Evolutionary conservation across 2,329 filamentous ascomycete genomes (phyloP).

Genomic region (Chalaropsis thielavioides): DNA sequence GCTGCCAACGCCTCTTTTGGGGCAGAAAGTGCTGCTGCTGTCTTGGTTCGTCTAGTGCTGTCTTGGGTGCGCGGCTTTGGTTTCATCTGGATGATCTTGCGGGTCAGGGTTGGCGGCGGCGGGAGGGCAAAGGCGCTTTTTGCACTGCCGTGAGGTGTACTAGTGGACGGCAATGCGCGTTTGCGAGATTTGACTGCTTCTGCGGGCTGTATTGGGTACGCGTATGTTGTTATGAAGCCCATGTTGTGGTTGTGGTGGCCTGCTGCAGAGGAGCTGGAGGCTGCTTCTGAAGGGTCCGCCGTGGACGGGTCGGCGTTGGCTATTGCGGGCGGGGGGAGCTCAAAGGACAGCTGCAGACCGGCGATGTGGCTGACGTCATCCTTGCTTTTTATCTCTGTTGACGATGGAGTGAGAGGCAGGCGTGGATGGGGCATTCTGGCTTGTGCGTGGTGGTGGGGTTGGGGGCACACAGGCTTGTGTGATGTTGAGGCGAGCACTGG

Average conservation of each 20-base stretch:
- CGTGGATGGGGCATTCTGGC: slow-evolving; percentile 47
- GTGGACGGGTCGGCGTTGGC: slow-evolving; percentile 31
- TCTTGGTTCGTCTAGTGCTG: slow-evolving; percentile 10
- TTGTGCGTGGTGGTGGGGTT: not conserved
- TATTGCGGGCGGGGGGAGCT: slow-evolving; percentile 64
- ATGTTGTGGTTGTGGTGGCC: not conserved
- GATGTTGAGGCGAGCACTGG: not conserved
- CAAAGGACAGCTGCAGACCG: slow-evolving; percentile 53
- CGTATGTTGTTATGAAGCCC: slow-evolving; percentile 19
- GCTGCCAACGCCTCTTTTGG: slow-evolving; percentile 12
- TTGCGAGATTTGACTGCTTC: slow-evolving; percentile 41
- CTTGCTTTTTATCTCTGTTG: slow-evolving; percentile 63
- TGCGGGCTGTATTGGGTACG: slow-evolving; percentile 35
- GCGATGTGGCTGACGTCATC: slow-evolving; percentile 47
- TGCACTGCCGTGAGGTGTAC: slow-evolving; percentile 26
- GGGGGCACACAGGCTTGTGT: not conserved
- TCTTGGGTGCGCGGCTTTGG: slow-evolving; percentile 29
- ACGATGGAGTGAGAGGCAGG: slow-evolving; percentile 65
- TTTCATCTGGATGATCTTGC: slow-evolving; percentile 99
- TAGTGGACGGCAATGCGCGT: slow-evolving; percentile 31
- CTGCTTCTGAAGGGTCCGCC: slow-evolving; percentile 24
- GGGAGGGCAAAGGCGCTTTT: slow-evolving; percentile 66
- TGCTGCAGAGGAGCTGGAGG: not conserved
- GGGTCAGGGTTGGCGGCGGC: slow-evolving; percentile 76
- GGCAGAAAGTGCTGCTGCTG: not conserved